Evolutionary conservation across 176 grass and related monocot species (phyloP), one percentile per base, ranked within the genome.

Genomic region (Oryza coarctata): DNA sequence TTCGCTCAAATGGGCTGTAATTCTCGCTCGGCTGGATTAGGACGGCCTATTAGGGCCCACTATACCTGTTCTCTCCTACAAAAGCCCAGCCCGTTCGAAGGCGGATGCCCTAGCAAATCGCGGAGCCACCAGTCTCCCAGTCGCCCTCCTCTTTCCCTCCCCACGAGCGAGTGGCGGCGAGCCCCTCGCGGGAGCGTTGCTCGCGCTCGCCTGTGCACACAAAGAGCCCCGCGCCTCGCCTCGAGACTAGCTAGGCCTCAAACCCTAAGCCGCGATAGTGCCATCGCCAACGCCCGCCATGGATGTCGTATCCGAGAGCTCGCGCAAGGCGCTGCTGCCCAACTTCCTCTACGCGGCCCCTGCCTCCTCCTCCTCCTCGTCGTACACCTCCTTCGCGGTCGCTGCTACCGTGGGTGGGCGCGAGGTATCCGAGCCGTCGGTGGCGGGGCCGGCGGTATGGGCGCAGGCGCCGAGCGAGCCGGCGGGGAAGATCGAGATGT

Each of bases 401-500:
- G 10, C 7, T 3, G 41, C 30, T 71, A 41, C 71, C 77, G 11
- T 76, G 3, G 71, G 77, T 45, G 71, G 38, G 7, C 50, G 13
- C n/a, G 13, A 41, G 23, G 7, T 38, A 18, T 7, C 66, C 45
- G 25, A 66, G 31, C 58, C 55, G 12, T 44, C 57, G 31, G 50
- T 44, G 22, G 14, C 26, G 2, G 34, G 74, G n/a, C 47, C 87
- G 15, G 29, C 80, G 36, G 60, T 87, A 2, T 71, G 81, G 73
- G 77, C 81, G 36, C 36, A 38, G 32, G 84, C 90, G 65, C 87
- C 90, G 12, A 84, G 76, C 32, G 84, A 86, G 81, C 47, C 44
- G 13, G 9, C 45, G 30, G 40, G 90, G 18, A 83, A 80, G 55
- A 95, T 95, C 35, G 71, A 88, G 76, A 68, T 98, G 87, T 88